Conservation (phyloP, 768 basidiomycete species). For the Peribolospora kevripleyi region DNA sequence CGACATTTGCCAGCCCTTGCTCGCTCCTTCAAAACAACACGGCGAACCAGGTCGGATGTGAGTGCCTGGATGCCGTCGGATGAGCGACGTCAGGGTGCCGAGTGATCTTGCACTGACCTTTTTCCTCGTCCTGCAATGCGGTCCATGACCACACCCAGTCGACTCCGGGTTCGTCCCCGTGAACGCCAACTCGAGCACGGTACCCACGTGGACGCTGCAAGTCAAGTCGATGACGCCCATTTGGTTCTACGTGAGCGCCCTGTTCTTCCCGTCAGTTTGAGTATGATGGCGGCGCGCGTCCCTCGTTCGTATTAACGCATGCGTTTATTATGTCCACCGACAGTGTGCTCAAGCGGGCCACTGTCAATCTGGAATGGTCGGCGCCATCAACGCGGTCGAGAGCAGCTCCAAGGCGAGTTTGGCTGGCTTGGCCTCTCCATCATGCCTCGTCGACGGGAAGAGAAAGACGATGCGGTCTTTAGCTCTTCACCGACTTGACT, state of each 20-base stretch:
- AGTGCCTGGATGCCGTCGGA: neutral
- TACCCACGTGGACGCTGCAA: constrained; percentile 9
- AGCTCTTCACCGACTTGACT: too few relatives aligned
- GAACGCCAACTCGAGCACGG: constrained; percentile 1
- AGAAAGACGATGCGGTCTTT: too few relatives aligned
- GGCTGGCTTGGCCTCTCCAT: too few relatives aligned
- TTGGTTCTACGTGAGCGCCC: constrained; percentile 3
- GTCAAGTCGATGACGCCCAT: constrained; percentile 6
- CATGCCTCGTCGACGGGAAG: too few relatives aligned
- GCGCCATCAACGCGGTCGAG: constrained; percentile 9
- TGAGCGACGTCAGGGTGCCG: neutral
- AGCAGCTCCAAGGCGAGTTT: neutral
- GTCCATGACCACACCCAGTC: constrained; percentile 1
- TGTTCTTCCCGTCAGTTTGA: too few relatives aligned
- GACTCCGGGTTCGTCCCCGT: constrained; percentile 7
- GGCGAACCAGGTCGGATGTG: constrained; percentile 1
- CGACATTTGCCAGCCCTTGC: constrained; percentile 24
- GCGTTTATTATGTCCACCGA: too few relatives aligned
- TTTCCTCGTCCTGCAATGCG: neutral
- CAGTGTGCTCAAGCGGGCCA: constrained; percentile 8
- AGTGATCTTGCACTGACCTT: neutral
- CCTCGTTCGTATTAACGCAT: too few relatives aligned
- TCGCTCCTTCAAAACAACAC: constrained; percentile 19
- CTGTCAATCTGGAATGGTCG: constrained; percentile 10
- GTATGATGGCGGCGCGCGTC: too few relatives aligned